Evolutionary conservation across 2,329 filamentous ascomycete species (phyloP), one percentile per base, ranked within the genome.

Genomic region (Keithomyces neogunnii): DNA sequence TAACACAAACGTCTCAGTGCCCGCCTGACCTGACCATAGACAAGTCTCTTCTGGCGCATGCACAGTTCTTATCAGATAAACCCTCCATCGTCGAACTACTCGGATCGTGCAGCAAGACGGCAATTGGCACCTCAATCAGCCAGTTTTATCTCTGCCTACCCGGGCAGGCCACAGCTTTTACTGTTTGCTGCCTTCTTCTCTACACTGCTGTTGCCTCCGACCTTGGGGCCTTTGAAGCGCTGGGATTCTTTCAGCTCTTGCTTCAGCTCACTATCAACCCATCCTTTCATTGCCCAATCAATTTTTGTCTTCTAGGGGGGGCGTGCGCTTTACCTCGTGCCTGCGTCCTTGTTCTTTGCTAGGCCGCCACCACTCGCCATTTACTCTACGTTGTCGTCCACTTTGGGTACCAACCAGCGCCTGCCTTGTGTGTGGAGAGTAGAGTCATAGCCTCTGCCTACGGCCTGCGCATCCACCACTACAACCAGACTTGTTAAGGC

Each of bases 401-500:
- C 51, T 50, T 52, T 50, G 48, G 51, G 51, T 53, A 50, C 48
- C 51, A 48, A 53, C 48, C 33, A 48, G 31, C 47, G 50, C 51
- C 43, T 46, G 44, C 47, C 47, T 32, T 42, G 47, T 43, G 49
- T 33, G 36, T 42, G 19, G 19, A 19, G 19, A 19, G 19, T 36
- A 39, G 50, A 47, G 51, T 52, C 51, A 38, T 52, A 35, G 43
- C 38, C 44, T 42, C 29, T 13, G 30, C 19, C 29, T 44, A 19
- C 19, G 19, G 19, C 19, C 19, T 19, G 19, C 19, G 19, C 13
- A 8, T 48, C 47, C n/a, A 19, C 19, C 35, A 19, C 7, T 28
- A 42, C 9, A 35, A 40, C 11, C 33, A 35, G 6, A 35, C 6
- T 35, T 11, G 11, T 11, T 7, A 19, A 9, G 40, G 40, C 31